Conservation (phyloP, 2,329 filamentous ascomycete species). For the Ophiosphaerella korrae region DNA sequence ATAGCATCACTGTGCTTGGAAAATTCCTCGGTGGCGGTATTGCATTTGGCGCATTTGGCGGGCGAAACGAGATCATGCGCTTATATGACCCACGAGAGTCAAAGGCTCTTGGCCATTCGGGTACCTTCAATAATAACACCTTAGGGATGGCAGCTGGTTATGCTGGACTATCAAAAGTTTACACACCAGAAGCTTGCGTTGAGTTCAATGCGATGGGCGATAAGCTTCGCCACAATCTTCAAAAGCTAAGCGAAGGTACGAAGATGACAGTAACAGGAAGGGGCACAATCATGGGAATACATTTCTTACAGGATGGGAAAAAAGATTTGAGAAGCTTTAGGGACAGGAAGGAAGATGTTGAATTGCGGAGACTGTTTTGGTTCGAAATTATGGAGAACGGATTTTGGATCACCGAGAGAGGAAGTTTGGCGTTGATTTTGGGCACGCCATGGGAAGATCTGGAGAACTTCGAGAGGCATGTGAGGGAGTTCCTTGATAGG, state of each 20-base stretch:
- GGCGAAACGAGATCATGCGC: conserved; percentile 62
- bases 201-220: conserved; percentile 43
- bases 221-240: conserved; percentile 29
- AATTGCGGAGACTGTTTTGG: conserved; percentile 43
- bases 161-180: conserved; percentile 46
- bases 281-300: conserved; percentile 45
- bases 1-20: conserved; percentile 62
- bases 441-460: conserved; percentile 41
- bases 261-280: conserved; percentile 45
- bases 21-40: conserved; percentile 72
- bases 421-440: conserved; percentile 45
- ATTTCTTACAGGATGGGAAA: conserved; percentile 39
- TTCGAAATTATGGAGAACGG: conserved; percentile 46
- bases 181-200: conserved; percentile 37
- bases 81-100: conserved; percentile 58
- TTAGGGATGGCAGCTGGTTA: conserved; percentile 64
- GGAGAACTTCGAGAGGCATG: conserved; percentile 33
- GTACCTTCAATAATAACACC: conserved; percentile 72
- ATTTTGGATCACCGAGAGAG: conserved; percentile 44
- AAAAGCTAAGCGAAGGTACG: conserved; percentile 36
- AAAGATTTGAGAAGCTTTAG: conserved; percentile 31
- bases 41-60: conserved; percentile 70
- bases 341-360: conserved; percentile 35
- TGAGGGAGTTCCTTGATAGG: conserved; percentile 15
- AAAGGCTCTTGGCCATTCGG: conserved; percentile 59